These are phyloP conservation scores for Chalciporus pseudorubinellus DNA, from an alignment of 768 basidiomycete genomes.

Conservation along the genomic window DNA sequence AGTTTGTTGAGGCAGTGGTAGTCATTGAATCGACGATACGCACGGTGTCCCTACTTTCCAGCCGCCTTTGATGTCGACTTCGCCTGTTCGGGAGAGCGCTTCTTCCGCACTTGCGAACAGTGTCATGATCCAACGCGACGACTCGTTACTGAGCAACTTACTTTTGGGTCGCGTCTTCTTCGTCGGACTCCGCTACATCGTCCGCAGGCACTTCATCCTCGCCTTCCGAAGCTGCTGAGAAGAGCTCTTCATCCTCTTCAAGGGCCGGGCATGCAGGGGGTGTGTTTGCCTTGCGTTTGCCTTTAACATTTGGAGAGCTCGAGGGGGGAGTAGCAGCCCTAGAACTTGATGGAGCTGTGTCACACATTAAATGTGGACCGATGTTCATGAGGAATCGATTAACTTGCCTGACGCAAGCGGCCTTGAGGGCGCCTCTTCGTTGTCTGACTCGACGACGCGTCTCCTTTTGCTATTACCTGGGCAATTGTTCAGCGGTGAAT, in stretches of 20 bases:
- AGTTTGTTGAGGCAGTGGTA: neutral
- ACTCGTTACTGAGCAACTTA: conserved; percentile 27
- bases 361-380: neutral
- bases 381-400: neutral
- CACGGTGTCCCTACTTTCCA: conserved; percentile 87
- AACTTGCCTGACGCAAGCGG: neutral
- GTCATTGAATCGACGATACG: conserved; percentile 30
- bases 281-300: conserved; percentile 21
- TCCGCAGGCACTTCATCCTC: conserved; percentile 40
- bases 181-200: conserved; percentile 43
- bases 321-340: neutral
- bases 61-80: conserved; percentile 76
- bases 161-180: conserved; percentile 62
- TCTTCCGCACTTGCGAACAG: conserved; percentile 56
- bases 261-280: conserved; percentile 10
- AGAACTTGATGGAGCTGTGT: neutral
- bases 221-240: conserved; percentile 35
- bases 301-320: conserved; percentile 5
- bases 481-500: neutral
- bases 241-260: conserved; percentile 34
- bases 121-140: conserved; percentile 1
- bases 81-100: conserved; percentile 53
- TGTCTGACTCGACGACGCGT: conserved; percentile 53
- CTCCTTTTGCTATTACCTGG: conserved; percentile 47
- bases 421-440: conserved; percentile 34